These are phyloP conservation scores for Tolypocladium guangdongense DNA, from an alignment of 2,329 filamentous ascomycete genomes.

Conservation along the genomic window DNA sequence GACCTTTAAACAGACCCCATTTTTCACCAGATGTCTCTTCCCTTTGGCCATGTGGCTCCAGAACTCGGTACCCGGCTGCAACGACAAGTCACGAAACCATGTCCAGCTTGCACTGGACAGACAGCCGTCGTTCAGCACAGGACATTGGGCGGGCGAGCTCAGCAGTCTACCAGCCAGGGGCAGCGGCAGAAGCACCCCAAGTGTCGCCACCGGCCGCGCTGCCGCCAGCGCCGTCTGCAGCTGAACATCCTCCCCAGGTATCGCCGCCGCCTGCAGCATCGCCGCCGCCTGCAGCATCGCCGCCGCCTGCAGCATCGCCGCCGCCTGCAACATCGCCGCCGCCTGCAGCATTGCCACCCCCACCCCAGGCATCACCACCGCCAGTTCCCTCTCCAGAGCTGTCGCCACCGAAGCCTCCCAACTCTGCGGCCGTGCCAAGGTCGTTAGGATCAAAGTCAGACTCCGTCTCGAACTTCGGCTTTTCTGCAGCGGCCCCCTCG, in stretches of 20 bases:
- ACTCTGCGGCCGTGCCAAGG: slow-evolving; percentile 14
- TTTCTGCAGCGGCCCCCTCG: slow-evolving; percentile 34
- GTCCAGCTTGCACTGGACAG: not conserved
- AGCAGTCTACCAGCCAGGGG: not conserved
- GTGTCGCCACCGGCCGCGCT: not conserved
- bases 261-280: not conserved
- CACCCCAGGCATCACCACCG: slow-evolving; percentile 5
- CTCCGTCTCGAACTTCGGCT: slow-evolving; percentile 45
- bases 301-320: not conserved
- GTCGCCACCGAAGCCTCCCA: slow-evolving; percentile 7
- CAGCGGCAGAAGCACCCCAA: not conserved
- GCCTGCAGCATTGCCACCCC: not conserved
- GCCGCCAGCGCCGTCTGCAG: not conserved
- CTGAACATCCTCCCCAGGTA: slow-evolving; percentile 3
- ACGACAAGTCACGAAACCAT: not conserved
- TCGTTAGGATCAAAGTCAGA: slow-evolving; percentile 38
- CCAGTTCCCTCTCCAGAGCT: not conserved
- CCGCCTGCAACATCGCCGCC: slow-evolving; percentile 4
- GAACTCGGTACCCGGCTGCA: not conserved
- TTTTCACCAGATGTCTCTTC: not conserved
- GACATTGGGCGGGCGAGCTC: not conserved
- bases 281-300: not conserved
- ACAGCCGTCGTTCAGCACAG: not conserved
- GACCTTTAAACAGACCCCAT: not conserved
- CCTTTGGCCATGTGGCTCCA: no score